Conservation (phyloP, 176 grass and related monocot genomes). For the Puya raimondii region DNA sequence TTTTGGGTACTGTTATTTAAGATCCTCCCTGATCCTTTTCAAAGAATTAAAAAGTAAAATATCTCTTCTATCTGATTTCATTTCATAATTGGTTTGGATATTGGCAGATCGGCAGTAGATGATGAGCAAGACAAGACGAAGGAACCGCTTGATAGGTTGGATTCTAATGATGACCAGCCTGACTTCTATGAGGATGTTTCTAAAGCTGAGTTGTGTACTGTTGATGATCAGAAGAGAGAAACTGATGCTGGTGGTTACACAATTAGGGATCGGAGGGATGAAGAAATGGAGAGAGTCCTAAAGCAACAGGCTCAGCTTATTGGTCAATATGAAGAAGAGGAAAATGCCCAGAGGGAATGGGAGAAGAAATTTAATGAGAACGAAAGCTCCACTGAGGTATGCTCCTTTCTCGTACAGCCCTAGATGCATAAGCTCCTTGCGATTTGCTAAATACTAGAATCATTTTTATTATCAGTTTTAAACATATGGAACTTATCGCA, state of each 20-base stretch:
- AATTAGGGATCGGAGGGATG: conserved; percentile 30
- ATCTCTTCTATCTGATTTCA: conserved; percentile 2
- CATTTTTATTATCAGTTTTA: too few relatives aligned
- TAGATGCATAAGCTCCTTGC: background rate
- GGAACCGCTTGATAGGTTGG: conserved; percentile 1
- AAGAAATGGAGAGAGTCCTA: conserved; percentile 74
- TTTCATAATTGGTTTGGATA: conserved; percentile 15
- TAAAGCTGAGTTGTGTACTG: conserved; percentile 28
- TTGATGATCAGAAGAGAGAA: conserved; percentile 10
- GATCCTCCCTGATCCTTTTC: background rate
- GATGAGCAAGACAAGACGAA: conserved; percentile 16
- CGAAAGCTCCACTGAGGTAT: conserved; percentile 35
- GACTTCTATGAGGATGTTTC: conserved; percentile 33
- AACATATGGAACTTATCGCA: too few relatives aligned
- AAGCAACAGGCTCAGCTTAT: conserved; percentile 85
- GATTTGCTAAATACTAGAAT: background rate
- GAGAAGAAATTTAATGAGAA: conserved; percentile 59
- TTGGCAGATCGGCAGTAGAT: conserved; percentile 25
- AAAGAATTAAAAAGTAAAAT: background rate
- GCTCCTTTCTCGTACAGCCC: conserved; percentile 5
- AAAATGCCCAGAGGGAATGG: conserved; percentile 80
- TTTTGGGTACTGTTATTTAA: conserved; percentile 29
- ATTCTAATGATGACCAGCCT: conserved; percentile 12
- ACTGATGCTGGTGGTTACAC: conserved; percentile 22
- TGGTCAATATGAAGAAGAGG: conserved; percentile 58